These are phyloP conservation scores for Uronychia setigera DNA, from an alignment of 73 alveolate genomes.

Conservation along the genomic window DNA sequence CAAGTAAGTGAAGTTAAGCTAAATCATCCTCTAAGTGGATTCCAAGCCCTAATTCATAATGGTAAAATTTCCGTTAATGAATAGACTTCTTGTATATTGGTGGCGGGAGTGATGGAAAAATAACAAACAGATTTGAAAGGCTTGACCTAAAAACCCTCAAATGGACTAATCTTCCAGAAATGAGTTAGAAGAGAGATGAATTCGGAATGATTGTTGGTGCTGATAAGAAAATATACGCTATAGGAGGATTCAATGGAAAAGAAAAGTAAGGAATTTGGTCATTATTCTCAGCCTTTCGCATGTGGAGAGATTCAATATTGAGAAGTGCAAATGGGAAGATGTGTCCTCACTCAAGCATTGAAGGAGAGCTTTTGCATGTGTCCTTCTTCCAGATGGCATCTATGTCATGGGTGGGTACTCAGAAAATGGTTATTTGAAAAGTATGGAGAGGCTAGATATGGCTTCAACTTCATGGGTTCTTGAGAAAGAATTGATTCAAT, in stretches of 20 bases:
- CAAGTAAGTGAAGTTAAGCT: slow-evolving; percentile 20
- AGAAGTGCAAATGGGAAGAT: slow-evolving; percentile 79
- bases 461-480: slow-evolving; percentile 70
- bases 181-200: slow-evolving; percentile 86
- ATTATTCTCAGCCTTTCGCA: neutral
- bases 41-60: slow-evolving; percentile 63
- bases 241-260: slow-evolving; percentile 93
- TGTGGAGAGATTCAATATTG: slow-evolving; percentile 81
- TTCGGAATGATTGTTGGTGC: slow-evolving; percentile 86
- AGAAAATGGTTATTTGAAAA: slow-evolving; percentile 79
- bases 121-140: slow-evolving; percentile 58
- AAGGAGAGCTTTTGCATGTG: slow-evolving; percentile 92
- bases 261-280: slow-evolving; percentile 64
- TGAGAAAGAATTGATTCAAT: slow-evolving; percentile 67
- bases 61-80: slow-evolving; percentile 42
- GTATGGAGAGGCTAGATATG: slow-evolving; percentile 80
- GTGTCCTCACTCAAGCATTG: slow-evolving; percentile 82
- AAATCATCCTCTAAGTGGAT: slow-evolving; percentile 77
- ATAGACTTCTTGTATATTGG: slow-evolving; percentile 47
- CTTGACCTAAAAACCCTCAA: slow-evolving; percentile 65
- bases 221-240: slow-evolving; percentile 85
- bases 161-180: slow-evolving; percentile 72
- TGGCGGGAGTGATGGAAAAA: slow-evolving; percentile 69
- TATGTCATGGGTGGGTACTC: slow-evolving; percentile 96
- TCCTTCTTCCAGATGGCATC: slow-evolving; percentile 92